Percentiles rank a stretch among this genome's conserved stretches.
These are phyloP conservation scores for Kandelia obovata DNA, from an alignment of 345 rosid species.

Conservation along the genomic window DNA sequence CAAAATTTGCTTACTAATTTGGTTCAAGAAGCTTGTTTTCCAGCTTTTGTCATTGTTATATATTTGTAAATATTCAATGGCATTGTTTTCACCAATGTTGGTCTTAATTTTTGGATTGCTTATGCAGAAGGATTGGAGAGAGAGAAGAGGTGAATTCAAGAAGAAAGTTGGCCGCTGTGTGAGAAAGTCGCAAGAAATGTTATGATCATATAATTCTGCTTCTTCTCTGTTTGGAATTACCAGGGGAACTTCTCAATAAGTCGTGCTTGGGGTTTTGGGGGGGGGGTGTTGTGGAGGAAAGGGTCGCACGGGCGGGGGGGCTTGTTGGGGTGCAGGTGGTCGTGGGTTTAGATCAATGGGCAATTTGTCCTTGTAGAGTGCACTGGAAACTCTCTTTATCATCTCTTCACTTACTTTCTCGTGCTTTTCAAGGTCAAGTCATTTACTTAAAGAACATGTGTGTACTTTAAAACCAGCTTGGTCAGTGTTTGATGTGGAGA, in stretches of 20 bases:
- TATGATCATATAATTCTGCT: conserved; percentile 17
- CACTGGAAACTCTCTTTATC: not conserved
- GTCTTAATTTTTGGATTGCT: not conserved
- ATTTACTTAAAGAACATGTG: not conserved
- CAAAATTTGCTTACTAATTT: no score
- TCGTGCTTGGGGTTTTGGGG: conserved; percentile 4
- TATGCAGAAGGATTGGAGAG: conserved; percentile 85
- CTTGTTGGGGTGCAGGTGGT: no score
- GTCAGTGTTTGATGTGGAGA: not conserved
- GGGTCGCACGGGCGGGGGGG: no score
- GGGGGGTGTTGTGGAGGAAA: no score
- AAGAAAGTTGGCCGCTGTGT: conserved; percentile 87
- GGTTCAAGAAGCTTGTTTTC: no score
- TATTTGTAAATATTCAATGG: no score
- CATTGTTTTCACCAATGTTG: no score
- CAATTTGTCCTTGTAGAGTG: not conserved
- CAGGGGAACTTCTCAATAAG: not conserved
- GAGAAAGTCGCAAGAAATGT: conserved; percentile 79
- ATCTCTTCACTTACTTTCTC: conserved; percentile 4
- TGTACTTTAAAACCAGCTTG: conserved; percentile 8
- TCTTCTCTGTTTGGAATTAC: not conserved
- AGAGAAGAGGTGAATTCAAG: conserved; percentile 65
- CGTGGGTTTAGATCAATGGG: not conserved
- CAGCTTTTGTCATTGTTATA: no score
- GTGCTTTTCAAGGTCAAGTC: conserved; percentile 1